Base-by-base conservation (phyloP, 805 yeast species). In the Schizosaccharomyces lindneri region DNA sequence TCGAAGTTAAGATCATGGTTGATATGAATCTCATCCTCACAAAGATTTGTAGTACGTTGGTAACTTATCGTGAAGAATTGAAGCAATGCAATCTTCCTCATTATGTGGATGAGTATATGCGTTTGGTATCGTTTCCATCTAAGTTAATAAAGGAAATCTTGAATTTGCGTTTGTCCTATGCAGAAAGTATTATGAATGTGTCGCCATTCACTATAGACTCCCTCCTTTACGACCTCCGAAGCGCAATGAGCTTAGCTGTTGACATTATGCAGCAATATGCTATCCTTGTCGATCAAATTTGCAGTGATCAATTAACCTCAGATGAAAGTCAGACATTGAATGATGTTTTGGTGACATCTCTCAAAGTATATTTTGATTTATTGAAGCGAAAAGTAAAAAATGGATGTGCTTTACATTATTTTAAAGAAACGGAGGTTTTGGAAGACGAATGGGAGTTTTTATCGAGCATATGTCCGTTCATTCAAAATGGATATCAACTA, bases 161-260 rank as follows among this genome's bases (percentile, higher is more conserved):
- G 55, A 77, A 78, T 43, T 79, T 85, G 55, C 78, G 97, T 65
- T 74, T 90, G 57, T 74, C 77, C 1, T 88, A 86, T 69, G 95
- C 97, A 1, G 76, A 79, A 69, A 84, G 84, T 67, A 72, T 90
- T 59, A 80, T 78, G 61, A 85, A 84, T 67, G 95, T 96, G 1
- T 88, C 97, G 0, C 80, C 89, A 81, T 85, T 87, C 88, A 86
- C 87, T 83, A 86, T 93, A 66, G 98, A 93, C 71, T 96, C 90
- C 72, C 84, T 87, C 78, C 79, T 90, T 64, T 88, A 81, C 59
- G 95, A 87, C 69, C 84, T 90, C 69, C 82, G 82, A 65, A 78
- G 82, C 1, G 87, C 87, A 69, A 79, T 90, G 62, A 78, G 79
- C 59, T 74, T 88, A 43, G 89, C 95, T 0, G 76, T 87, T 19